phyloP scores from a whole-genome alignment of 2,329 filamentous ascomycete species.

The Curvularia spicifera region DNA sequence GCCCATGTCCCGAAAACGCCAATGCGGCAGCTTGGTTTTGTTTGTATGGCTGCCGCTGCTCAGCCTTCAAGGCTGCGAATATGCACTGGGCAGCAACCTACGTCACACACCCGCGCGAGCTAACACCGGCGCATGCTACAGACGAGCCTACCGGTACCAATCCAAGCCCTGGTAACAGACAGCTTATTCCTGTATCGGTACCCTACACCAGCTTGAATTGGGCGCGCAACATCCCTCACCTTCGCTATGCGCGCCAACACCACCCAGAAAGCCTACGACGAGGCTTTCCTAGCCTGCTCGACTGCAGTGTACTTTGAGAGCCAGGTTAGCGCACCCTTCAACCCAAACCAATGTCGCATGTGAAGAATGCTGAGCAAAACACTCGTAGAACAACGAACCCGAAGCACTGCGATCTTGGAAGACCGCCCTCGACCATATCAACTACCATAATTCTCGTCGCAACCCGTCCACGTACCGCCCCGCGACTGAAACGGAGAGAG shows the following conservation, averaged over 20 bases:
- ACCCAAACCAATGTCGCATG: not conserved
- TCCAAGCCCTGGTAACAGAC: conserved; percentile 17
- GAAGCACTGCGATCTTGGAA: conserved; percentile 93
- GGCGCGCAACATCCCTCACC: conserved; percentile 13
- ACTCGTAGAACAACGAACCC: conserved; percentile 77
- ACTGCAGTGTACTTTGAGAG: conserved; percentile 96
- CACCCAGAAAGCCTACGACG: conserved; percentile 97
- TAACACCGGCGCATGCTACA: conserved; percentile 30
- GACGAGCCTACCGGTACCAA: conserved; percentile 29
- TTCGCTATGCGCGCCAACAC: conserved; percentile 63
- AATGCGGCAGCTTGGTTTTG: conserved; percentile 19
- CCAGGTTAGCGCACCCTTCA: conserved; percentile 64
- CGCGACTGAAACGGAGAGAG: conserved; percentile 81
- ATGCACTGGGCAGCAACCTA: conserved; percentile 35
- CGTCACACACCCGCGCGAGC: conserved; percentile 41
- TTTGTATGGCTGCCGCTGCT: conserved; percentile 22
- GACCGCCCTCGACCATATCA: conserved; percentile 84
- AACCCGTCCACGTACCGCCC: conserved; percentile 72
- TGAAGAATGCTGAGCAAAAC: conserved; percentile 5
- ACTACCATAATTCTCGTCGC: conserved; percentile 80
- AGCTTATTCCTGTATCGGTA: conserved; percentile 48
- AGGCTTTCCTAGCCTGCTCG: conserved; percentile 92
- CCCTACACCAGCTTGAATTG: conserved; percentile 40
- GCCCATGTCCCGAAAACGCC: conserved; percentile 4
- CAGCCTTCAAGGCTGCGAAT: conserved; percentile 23